Percentiles rank a stretch among this genome's conserved stretches.
Conservation (phyloP, 2,329 filamentous ascomycete genomes). For the Teratosphaeria epicoccoides region DNA sequence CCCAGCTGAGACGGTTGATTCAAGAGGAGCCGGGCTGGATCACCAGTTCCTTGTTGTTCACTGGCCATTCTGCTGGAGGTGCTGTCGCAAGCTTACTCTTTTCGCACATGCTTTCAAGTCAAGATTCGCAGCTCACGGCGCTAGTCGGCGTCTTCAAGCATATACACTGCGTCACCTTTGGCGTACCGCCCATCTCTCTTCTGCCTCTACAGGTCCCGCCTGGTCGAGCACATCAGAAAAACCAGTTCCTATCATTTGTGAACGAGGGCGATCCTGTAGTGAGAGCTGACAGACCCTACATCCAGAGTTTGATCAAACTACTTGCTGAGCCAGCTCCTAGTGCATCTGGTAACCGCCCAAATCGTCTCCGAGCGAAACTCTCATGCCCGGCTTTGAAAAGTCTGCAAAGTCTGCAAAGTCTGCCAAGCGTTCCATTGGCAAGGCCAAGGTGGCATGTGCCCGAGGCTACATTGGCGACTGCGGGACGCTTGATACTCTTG, state of each 20-base stretch:
- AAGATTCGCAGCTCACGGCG: constrained; percentile 57
- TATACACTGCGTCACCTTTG: constrained; percentile 77
- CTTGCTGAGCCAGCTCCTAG: constrained; percentile 44
- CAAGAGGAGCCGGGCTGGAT: constrained; percentile 59
- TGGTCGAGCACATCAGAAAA: constrained; percentile 43
- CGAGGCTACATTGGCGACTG: constrained; percentile 55
- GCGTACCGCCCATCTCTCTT: constrained; percentile 64
- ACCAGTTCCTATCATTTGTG: constrained; percentile 61
- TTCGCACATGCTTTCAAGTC: constrained; percentile 63
- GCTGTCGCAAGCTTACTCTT: constrained; percentile 73
- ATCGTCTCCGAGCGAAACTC: constrained; percentile 7
- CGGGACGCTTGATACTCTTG: constrained; percentile 58
- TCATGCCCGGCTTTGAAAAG: constrained; percentile 4
- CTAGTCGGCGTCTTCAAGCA: constrained; percentile 63
- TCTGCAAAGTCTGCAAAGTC: constrained; percentile 2
- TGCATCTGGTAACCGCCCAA: background rate
- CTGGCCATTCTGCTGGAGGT: constrained; percentile 77
- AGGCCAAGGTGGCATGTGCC: constrained; percentile 52
- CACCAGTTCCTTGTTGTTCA: constrained; percentile 64
- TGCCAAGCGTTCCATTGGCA: constrained; percentile 5
- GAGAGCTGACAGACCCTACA: constrained; percentile 62
- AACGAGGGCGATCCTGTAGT: constrained; percentile 80
- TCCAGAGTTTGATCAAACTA: constrained; percentile 61
- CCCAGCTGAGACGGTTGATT: constrained; percentile 57
- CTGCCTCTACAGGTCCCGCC: constrained; percentile 54